Evolutionary conservation across 2,329 filamentous ascomycete genomes (phyloP), one percentile per base, ranked within the genome.

Genomic region (Colletotrichum sp.): DNA sequence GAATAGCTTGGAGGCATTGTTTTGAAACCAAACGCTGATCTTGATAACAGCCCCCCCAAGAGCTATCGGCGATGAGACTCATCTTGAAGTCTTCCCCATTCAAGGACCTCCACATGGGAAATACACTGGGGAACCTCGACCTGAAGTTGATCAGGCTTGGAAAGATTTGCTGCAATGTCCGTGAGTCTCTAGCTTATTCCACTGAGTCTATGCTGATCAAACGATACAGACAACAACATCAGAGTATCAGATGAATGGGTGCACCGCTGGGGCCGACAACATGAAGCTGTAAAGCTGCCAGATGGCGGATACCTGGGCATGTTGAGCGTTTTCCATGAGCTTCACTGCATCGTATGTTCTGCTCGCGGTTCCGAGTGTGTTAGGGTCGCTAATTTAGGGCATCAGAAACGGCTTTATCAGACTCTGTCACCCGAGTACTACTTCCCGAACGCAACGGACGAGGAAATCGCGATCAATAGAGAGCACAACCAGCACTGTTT

Each of bases 401-500:
- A 16, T 3, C 26, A 76, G 74, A 76, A 76, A 61, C 74, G 74
- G 9, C 67, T 75, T 6, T 76, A 76, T 30, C 74, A 76, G 32
- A 76, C 74, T 5, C 26, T 76, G 55, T 65, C 59, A 13, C 74
- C 74, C 6, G 71, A 76, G 4, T 75, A 76, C 13, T 76, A 76
- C 7, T 76, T 61, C 34, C 74, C 74, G 28, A 76, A 76, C 16
- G 74, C 74, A 8, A 76, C 71, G 7, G 16, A 67, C 16, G 21
- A 70, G 15, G 74, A 76, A 16, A 30, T 76, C 3, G 48, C 61
- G 3, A 76, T 39, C 6, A 76, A 76, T n/a, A 60, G 71, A 24
- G 74, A 76, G 32, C 74, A 76, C 39, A 76, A 76, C 18, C 71
- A 76, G 21, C 74, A 76, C n/a, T 76, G 74, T 21, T n/a, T 76